Evolutionary conservation across 148 eudicot genomes (phyloP).

Genomic region (Diospyros kaki): DNA sequence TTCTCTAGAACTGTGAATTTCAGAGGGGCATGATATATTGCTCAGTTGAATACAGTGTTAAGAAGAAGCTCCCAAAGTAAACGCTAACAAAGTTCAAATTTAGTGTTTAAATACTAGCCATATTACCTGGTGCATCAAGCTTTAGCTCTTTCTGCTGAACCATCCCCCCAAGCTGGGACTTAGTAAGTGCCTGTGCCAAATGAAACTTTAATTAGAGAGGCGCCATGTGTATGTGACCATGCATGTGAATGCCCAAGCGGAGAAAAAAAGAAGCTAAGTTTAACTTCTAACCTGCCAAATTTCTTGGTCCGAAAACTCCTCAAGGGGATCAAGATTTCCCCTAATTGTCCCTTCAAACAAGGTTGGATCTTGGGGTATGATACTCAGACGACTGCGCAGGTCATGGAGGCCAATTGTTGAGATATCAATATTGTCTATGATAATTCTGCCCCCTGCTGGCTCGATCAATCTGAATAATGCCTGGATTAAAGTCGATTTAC

Average conservation of each 20-base stretch:
- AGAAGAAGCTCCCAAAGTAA: background rate
- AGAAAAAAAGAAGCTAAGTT: too few species aligned
- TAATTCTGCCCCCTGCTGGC: slow-evolving; percentile 13
- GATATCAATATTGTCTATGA: slow-evolving; percentile 17
- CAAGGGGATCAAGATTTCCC: slow-evolving; percentile 18
- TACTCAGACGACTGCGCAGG: slow-evolving; percentile 18
- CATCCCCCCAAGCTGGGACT: slow-evolving; percentile 86
- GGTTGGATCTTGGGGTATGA: slow-evolving; percentile 23
- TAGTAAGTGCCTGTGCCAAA: slow-evolving; percentile 77
- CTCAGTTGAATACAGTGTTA: background rate
- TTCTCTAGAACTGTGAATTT: slow-evolving; percentile 72
- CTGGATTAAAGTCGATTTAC: slow-evolving; percentile 18
- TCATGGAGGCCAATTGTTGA: slow-evolving; percentile 19
- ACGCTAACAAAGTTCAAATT: slow-evolving; percentile 2
- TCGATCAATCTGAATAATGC: slow-evolving; percentile 16
- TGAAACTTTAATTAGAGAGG: background rate
- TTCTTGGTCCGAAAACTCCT: slow-evolving; percentile 13
- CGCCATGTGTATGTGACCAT: too few species aligned
- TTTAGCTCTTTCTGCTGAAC: slow-evolving; percentile 74
- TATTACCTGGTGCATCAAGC: slow-evolving; percentile 82
- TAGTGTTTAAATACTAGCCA: background rate
- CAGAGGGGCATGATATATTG: background rate
- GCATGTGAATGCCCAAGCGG: too few species aligned
- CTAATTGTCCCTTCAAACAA: slow-evolving; percentile 20
- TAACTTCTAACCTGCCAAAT: slow-evolving; percentile 16